These are phyloP conservation scores for Penicillium expansum DNA, from an alignment of 2,329 filamentous ascomycete species.

Conservation along the genomic window DNA sequence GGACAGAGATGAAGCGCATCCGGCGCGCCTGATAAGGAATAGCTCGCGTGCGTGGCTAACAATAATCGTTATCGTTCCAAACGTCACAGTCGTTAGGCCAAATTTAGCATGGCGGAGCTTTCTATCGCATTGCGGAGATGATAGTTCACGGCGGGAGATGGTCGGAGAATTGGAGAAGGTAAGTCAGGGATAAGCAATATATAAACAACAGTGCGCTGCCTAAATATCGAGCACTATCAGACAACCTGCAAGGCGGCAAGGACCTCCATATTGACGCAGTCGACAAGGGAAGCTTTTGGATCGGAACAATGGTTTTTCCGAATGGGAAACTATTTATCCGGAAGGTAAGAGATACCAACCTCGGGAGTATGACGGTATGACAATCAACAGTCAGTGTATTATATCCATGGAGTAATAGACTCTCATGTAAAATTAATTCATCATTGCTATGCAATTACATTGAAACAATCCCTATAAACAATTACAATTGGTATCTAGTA, in stretches of 20 bases:
- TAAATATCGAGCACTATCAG: neutral
- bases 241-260: neutral
- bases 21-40: conserved; percentile 14
- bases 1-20: conserved; percentile 15
- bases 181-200: neutral
- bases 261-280: neutral
- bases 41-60: neutral
- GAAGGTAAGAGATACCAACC: neutral
- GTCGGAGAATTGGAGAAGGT: neutral
- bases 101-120: conserved; percentile 10
- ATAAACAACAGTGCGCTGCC: neutral
- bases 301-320: neutral
- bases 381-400: neutral
- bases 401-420: neutral
- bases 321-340: neutral
- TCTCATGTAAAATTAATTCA: neutral
- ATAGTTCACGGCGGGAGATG: neutral
- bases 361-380: neutral
- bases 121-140: conserved; percentile 3
- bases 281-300: conserved; percentile 3
- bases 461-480: conserved; percentile 4
- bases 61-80: conserved; percentile 4
- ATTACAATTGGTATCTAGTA: conserved; percentile 11
- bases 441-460: neutral
- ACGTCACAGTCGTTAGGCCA: neutral